These are phyloP conservation scores for Rhizopogon vesiculosus DNA, from an alignment of 768 basidiomycete genomes.

Conservation along the genomic window DNA sequence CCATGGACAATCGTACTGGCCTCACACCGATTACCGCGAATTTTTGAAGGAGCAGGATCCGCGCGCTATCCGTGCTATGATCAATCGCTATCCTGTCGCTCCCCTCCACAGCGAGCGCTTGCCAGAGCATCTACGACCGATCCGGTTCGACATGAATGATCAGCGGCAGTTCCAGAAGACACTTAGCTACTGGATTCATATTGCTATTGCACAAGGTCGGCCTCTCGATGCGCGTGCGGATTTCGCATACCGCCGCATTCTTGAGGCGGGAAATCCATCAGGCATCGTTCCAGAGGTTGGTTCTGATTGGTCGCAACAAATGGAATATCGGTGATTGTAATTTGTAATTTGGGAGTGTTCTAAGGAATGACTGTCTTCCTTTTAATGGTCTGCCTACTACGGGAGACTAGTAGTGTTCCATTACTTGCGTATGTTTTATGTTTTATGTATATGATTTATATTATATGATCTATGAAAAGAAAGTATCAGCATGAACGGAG, in stretches of 20 bases:
- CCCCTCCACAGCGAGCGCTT: not conserved
- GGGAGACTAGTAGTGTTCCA: too few species aligned
- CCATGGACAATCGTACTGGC: not conserved
- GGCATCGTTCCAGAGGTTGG: constrained; percentile 3
- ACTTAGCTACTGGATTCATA: not conserved
- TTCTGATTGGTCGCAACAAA: not conserved
- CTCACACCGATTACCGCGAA: not conserved
- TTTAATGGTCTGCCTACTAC: too few species aligned
- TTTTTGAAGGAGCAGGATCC: not conserved
- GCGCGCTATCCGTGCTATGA: not conserved
- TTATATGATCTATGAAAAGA: too few species aligned
- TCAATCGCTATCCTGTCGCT: not conserved
- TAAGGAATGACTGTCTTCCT: not conserved
- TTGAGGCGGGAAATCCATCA: not conserved
- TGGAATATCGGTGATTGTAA: not conserved
- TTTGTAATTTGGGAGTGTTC: not conserved
- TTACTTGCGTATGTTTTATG: too few species aligned
- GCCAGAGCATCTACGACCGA: constrained; percentile 4
- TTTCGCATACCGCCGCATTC: constrained; percentile 1
- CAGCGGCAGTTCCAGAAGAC: not conserved
- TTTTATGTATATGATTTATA: too few species aligned
- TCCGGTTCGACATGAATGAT: constrained; percentile 8
- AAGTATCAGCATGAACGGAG: too few species aligned
- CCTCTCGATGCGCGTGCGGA: constrained; percentile 9
- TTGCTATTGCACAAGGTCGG: constrained; percentile 2